Percentiles rank a stretch among this genome's conserved stretches.
phyloP scores from a whole-genome alignment of 805 yeast species.

The Candida montana region DNA sequence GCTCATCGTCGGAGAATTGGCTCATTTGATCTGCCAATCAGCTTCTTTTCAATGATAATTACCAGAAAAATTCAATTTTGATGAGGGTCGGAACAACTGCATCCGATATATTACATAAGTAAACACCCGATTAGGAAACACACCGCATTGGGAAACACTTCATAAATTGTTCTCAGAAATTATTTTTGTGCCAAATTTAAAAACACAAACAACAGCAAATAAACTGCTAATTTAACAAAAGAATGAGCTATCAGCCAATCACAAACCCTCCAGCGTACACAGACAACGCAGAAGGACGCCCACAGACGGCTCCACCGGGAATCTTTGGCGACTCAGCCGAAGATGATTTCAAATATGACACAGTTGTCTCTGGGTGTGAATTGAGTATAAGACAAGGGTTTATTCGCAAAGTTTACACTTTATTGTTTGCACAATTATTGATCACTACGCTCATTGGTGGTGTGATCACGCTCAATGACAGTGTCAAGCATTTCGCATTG shows the following conservation, averaged over 20 bases:
- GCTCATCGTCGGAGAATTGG: not conserved
- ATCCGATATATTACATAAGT: too few relatives aligned
- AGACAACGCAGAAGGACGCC: constrained; percentile 11
- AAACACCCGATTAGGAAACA: too few relatives aligned
- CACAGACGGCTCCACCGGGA: not conserved
- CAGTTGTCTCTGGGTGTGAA: constrained; percentile 72
- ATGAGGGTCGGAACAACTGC: too few relatives aligned
- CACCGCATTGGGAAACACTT: too few relatives aligned
- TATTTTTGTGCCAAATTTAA: not conserved
- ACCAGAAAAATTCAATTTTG: too few relatives aligned
- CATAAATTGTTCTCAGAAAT: too few relatives aligned
- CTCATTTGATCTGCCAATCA: not conserved
- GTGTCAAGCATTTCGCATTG: constrained; percentile 50
- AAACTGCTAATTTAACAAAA: too few relatives aligned
- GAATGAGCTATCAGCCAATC: constrained; percentile 23
- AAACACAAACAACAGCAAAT: not conserved
- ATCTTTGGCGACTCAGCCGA: constrained; percentile 32
- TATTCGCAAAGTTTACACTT: constrained; percentile 71
- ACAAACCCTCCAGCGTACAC: constrained; percentile 24
- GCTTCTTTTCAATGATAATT: too few relatives aligned
- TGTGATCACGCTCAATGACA: constrained; percentile 38
- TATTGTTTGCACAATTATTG: constrained; percentile 59
- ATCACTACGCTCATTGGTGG: constrained; percentile 56
- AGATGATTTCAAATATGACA: constrained; percentile 80
- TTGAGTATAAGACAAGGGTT: constrained; percentile 70